Evolutionary conservation across 306 rosid species (phyloP).

Genomic region (Quercus gilva): DNA sequence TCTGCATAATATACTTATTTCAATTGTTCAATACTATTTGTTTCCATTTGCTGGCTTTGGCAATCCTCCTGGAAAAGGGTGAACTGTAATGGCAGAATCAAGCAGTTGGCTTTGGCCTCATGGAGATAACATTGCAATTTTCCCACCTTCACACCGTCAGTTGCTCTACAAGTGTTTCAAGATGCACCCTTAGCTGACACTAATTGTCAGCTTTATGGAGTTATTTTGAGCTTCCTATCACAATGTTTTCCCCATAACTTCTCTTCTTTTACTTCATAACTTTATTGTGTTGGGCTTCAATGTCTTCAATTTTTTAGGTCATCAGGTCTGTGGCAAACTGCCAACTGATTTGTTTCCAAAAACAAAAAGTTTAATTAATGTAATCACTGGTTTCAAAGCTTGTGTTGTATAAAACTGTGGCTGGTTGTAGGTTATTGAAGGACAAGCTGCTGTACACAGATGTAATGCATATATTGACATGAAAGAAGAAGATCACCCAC

Average conservation of each 20-base stretch:
- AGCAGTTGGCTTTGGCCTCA: neutral
- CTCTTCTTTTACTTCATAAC: neutral
- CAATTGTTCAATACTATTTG: neutral
- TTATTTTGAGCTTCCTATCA: neutral
- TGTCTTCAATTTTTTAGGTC: neutral
- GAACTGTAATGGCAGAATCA: neutral
- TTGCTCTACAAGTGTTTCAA: neutral
- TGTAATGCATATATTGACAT: constrained; percentile 46
- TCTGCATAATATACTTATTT: neutral
- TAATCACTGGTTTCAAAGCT: neutral
- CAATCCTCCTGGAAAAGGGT: neutral
- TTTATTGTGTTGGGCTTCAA: neutral
- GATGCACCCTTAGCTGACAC: neutral
- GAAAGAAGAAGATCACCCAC: constrained; percentile 25
- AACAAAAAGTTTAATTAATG: neutral
- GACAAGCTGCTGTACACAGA: constrained; percentile 66
- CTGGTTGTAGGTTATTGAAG: constrained; percentile 55
- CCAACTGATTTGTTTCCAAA: neutral
- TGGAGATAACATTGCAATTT: neutral
- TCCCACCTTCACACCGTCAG: neutral
- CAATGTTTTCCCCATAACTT: neutral
- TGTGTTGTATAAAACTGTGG: neutral
- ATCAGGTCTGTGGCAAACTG: neutral
- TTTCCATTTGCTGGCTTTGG: neutral
- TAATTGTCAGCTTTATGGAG: neutral